phyloP scores from a whole-genome alignment of 2,329 filamentous ascomycete genomes.

The Penicillium fuscoglaucum region DNA sequence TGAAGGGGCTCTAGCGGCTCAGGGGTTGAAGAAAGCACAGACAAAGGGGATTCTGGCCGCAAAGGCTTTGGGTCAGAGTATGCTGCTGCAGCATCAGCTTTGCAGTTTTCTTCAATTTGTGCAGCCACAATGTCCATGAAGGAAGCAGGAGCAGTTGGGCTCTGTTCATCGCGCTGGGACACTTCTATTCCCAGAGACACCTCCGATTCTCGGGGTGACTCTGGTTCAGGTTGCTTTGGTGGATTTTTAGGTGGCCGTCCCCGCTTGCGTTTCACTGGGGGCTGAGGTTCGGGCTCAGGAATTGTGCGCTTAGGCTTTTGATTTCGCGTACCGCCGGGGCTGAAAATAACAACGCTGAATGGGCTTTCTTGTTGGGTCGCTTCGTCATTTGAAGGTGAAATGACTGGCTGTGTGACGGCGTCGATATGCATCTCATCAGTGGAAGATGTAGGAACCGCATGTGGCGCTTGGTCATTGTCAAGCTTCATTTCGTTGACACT shows the following conservation, averaged over 20 bases:
- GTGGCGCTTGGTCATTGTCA: background rate
- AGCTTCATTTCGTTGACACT: background rate
- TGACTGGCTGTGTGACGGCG: background rate
- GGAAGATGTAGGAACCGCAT: background rate
- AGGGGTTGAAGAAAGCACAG: background rate
- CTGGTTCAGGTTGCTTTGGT: background rate
- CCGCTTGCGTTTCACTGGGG: conserved; percentile 20
- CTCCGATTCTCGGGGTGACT: background rate
- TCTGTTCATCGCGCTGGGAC: background rate
- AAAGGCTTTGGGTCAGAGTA: background rate
- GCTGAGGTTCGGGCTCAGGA: conserved; percentile 14
- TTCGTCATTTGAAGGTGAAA: background rate
- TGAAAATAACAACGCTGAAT: conserved; percentile 19
- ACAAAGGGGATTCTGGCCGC: background rate
- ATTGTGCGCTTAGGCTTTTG: conserved; percentile 15
- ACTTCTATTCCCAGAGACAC: background rate
- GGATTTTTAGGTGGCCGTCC: conserved; percentile 11
- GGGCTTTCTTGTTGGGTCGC: background rate
- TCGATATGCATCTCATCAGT: background rate
- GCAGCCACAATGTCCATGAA: background rate
- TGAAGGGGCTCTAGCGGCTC: too few species aligned
- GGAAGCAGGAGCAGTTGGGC: background rate
- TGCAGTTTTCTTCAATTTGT: background rate
- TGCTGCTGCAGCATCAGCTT: background rate
- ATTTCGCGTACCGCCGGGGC: background rate